Evolutionary conservation across 192 early-diverging fungal species (phyloP), one percentile per base, ranked within the genome.

Genomic region (Mortierella claussenii): DNA sequence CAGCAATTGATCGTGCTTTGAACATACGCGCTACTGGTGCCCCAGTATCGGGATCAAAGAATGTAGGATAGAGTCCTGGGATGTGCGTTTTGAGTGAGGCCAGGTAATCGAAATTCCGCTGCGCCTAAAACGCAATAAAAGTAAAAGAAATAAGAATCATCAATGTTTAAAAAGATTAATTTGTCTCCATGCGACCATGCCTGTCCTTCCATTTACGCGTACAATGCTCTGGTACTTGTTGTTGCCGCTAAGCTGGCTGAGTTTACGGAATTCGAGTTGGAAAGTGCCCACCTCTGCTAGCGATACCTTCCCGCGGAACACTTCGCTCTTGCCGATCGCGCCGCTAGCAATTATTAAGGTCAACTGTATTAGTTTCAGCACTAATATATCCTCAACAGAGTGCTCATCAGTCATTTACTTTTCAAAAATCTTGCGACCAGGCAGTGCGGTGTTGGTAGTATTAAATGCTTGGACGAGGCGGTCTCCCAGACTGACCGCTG

Each of bases 191-290:
- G n/a, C n/a, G 1, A 51, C 7, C 31, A 18, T 13, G 9, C 12
- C 44, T 4, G 37, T 40, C 88, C 80, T 23, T 82, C 91, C 20
- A 83, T 60, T 28, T 85, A 71, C 67, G 78, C 68, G 73, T 89
- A n/a, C n/a, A n/a, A n/a, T n/a, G n/a, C n/a, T n/a, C n/a, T n/a
- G n/a, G n/a, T n/a, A 94, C 61, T 69, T 86, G 36, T 78, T 36
- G 52, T 91, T 70, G 12, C 82, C 80, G 0, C 90, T 92, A 11
- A 92, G 45, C 36, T 88, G 76, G 4, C 84, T 69, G n/a, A 95
- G 81, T 30, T 90, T 88, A 34, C 89, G 88, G 67, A 89, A 90
- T 79, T 93, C 91, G 8, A 94, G 65, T 79, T 93, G 91, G 28
- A 93, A 54, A 0, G 91, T 88, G n/a, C 90, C 88, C 1, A 86